Evolutionary conservation across 2,329 filamentous ascomycete genomes (phyloP).

Genomic region (Aspergillus sclerotialis): DNA sequence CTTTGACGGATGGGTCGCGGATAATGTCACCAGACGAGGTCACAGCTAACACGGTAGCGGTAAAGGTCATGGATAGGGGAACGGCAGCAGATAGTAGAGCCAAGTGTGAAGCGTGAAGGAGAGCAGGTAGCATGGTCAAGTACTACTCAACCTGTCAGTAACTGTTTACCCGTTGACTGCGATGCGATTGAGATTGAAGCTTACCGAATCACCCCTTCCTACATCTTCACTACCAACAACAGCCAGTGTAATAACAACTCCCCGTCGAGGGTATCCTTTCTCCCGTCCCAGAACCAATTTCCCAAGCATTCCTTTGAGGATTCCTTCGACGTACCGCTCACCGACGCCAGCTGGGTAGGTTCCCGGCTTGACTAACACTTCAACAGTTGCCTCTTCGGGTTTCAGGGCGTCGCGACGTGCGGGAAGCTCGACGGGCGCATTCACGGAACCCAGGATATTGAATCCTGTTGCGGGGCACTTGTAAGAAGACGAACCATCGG

Average conservation of each 20-base stretch:
- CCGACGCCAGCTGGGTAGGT: constrained; percentile 77
- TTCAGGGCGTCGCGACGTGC: constrained; percentile 73
- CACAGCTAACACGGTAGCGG: constrained; percentile 59
- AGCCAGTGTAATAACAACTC: constrained; percentile 37
- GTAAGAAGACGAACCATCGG: constrained; percentile 36
- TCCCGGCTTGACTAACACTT: constrained; percentile 82
- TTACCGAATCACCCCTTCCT: constrained; percentile 32
- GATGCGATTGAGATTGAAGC: constrained; percentile 7
- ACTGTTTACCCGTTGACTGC: constrained; percentile 1
- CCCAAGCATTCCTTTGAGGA: constrained; percentile 31
- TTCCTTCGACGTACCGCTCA: constrained; percentile 71
- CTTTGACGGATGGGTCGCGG: constrained; percentile 55
- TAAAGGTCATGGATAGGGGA: constrained; percentile 67
- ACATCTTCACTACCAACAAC: constrained; percentile 30
- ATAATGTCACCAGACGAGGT: constrained; percentile 38
- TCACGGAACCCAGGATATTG: constrained; percentile 76
- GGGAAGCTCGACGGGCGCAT: constrained; percentile 82
- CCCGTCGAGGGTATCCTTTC: constrained; percentile 33
- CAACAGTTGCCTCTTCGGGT: constrained; percentile 82
- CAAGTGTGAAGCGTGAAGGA: constrained; percentile 72
- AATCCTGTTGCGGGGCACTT: constrained; percentile 53
- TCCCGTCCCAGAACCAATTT: constrained; percentile 38
- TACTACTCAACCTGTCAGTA: constrained; percentile 46
- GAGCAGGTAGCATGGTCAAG: constrained; percentile 69
- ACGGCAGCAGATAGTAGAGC: constrained; percentile 76